Evolutionary conservation across 306 rosid genomes (phyloP).

Genomic region (Hylodesmum podocarpum): DNA sequence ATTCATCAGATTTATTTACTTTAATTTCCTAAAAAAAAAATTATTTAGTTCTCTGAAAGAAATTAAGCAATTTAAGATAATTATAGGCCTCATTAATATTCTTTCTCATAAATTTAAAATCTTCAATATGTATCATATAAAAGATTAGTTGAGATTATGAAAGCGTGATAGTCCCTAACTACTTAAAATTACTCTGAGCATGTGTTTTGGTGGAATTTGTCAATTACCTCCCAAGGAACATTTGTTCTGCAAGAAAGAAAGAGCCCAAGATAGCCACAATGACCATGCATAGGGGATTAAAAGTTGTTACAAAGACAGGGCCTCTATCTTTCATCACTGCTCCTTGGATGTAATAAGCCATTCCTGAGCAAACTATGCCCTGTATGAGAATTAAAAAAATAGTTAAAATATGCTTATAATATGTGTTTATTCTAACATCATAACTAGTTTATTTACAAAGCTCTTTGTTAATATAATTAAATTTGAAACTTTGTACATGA

Average conservation of each 20-base stretch:
- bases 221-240: slow-evolving; percentile 78
- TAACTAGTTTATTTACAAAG: background rate
- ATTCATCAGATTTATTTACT: background rate
- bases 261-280: slow-evolving; percentile 83
- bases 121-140: too few relatives aligned
- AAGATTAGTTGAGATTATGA: too few relatives aligned
- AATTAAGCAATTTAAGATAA: too few relatives aligned
- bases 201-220: background rate
- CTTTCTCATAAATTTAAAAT: too few relatives aligned
- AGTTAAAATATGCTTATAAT: background rate
- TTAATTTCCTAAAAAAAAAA: background rate
- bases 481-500: background rate
- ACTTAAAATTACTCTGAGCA: too few relatives aligned
- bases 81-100: too few relatives aligned
- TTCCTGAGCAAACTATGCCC: slow-evolving; percentile 89
- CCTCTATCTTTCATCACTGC: slow-evolving; percentile 82
- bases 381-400: slow-evolving; percentile 37
- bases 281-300: slow-evolving; percentile 83
- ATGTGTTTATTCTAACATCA: background rate
- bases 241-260: slow-evolving; percentile 55
- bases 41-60: background rate
- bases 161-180: too few relatives aligned
- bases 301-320: slow-evolving; percentile 91
- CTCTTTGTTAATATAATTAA: background rate
- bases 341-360: slow-evolving; percentile 95